These are phyloP conservation scores for Aspergillus funiculosus DNA, from an alignment of 495 filamentous ascomycete species.

Conservation along the genomic window DNA sequence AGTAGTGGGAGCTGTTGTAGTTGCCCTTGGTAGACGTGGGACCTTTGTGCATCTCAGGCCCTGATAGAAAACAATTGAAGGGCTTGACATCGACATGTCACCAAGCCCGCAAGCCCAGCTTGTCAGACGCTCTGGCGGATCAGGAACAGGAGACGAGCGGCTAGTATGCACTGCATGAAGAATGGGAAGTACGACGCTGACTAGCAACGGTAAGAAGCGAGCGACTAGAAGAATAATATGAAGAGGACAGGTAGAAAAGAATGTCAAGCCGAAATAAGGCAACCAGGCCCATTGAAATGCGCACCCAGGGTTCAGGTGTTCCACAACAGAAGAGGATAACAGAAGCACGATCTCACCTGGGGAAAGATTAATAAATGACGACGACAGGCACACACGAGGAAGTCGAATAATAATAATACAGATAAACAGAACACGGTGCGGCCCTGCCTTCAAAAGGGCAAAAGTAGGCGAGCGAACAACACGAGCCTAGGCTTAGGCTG, in stretches of 20 bases:
- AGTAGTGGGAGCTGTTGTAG: neutral
- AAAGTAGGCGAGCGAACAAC: neutral
- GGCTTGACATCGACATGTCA: conserved; percentile 22
- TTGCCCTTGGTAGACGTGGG: conserved; percentile 11
- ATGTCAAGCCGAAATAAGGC: too few species aligned
- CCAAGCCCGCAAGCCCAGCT: conserved; percentile 11
- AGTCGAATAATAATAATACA: neutral
- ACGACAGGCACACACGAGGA: neutral
- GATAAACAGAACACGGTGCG: neutral
- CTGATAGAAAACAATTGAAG: conserved; percentile 19
- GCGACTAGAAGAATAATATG: too few species aligned
- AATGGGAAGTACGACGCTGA: neutral
- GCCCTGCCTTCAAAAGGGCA: neutral
- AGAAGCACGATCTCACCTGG: too few species aligned
- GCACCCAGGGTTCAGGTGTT: too few species aligned
- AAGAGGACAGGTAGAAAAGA: too few species aligned
- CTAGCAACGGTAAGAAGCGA: too few species aligned
- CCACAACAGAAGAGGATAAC: too few species aligned
- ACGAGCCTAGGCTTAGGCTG: neutral
- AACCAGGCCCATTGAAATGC: too few species aligned
- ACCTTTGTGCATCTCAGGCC: conserved; percentile 22
- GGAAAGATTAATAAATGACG: neutral
- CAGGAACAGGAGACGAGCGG: neutral
- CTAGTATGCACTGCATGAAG: conserved; percentile 7
- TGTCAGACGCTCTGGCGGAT: neutral